A percentile compares a stretch with the other conserved stretches of the same genome.
Evolutionary conservation across 805 yeast genomes (phyloP).

Genomic region (Kuraishia piskuri): DNA sequence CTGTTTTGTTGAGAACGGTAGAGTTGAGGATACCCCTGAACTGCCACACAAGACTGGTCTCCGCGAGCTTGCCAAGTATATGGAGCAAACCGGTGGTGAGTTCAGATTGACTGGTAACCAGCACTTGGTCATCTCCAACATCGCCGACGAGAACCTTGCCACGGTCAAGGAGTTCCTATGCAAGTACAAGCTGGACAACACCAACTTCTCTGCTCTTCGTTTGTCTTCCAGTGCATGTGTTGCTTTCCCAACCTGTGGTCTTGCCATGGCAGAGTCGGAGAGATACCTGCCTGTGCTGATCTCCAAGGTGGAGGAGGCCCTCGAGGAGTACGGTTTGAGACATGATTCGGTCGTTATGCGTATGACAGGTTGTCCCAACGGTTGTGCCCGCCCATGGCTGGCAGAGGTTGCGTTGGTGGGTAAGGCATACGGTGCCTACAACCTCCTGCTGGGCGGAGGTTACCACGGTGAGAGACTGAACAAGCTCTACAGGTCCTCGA

Average conservation of each 20-base stretch:
- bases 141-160: conserved; percentile 60
- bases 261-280: conserved; percentile 98
- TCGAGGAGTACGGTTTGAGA: conserved; percentile 88
- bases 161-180: conserved; percentile 55
- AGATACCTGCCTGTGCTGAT: conserved; percentile 81
- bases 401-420: conserved; percentile 96
- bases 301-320: conserved; percentile 71
- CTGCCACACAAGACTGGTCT: conserved; percentile 86
- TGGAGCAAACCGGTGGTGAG: conserved; percentile 57
- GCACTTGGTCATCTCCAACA: conserved; percentile 71
- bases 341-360: conserved; percentile 94
- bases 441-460: conserved; percentile 93
- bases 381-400: conserved; percentile 97
- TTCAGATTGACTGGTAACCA: conserved; percentile 96
- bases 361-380: conserved; percentile 99
- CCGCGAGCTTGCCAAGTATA: conserved; percentile 62
- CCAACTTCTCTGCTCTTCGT: conserved; percentile 75
- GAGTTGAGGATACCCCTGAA: conserved; percentile 89
- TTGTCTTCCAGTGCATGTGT: conserved; percentile 94
- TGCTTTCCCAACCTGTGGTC: conserved; percentile 97
- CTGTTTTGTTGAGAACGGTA: conserved; percentile 90
- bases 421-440: conserved; percentile 89
- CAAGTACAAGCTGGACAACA: conserved; percentile 75
- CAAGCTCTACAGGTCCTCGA: conserved; percentile 79
- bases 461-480: conserved; percentile 88